Percentiles rank a stretch among this genome's conserved stretches.
Evolutionary conservation across 371 early-diverging fungal genomes (phyloP).

Genomic region (Apophysomyces elegans): DNA sequence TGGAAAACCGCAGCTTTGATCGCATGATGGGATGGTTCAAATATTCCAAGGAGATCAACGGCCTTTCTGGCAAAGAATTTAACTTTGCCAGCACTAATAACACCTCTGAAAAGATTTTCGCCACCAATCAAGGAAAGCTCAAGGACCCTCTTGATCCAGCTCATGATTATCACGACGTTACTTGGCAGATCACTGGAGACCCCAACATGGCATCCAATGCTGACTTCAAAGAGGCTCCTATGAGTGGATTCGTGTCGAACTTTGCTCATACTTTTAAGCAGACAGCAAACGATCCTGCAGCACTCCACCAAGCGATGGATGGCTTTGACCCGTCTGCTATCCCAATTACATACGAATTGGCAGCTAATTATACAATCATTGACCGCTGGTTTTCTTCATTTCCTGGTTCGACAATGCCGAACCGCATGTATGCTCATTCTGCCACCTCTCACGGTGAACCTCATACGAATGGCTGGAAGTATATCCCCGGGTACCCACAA

Average conservation of each 20-base stretch:
- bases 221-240: slow-evolving; percentile 18
- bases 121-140: slow-evolving; percentile 24
- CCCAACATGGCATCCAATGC: slow-evolving; percentile 14
- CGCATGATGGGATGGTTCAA: slow-evolving; percentile 39
- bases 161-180: slow-evolving; percentile 23
- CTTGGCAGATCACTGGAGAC: slow-evolving; percentile 29
- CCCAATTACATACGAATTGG: slow-evolving; percentile 36
- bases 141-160: slow-evolving; percentile 34
- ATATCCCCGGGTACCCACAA: slow-evolving; percentile 33
- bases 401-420: slow-evolving; percentile 44
- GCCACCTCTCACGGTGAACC: slow-evolving; percentile 28
- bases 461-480: slow-evolving; percentile 19
- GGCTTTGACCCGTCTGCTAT: slow-evolving; percentile 27
- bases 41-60: slow-evolving; percentile 27
- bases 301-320: slow-evolving; percentile 32
- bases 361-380: slow-evolving; percentile 31
- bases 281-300: slow-evolving; percentile 19
- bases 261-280: slow-evolving; percentile 19
- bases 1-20: slow-evolving; percentile 48
- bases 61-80: slow-evolving; percentile 25
- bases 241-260: slow-evolving; percentile 35
- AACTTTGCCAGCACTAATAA: slow-evolving; percentile 27
- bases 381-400: slow-evolving; percentile 34
- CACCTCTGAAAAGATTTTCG: slow-evolving; percentile 24
- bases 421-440: slow-evolving; percentile 35